Percentiles rank a stretch among this genome's conserved stretches.
These are phyloP conservation scores for Teunomyces panamensis DNA, from an alignment of 805 yeast genomes.

Conservation along the genomic window DNA sequence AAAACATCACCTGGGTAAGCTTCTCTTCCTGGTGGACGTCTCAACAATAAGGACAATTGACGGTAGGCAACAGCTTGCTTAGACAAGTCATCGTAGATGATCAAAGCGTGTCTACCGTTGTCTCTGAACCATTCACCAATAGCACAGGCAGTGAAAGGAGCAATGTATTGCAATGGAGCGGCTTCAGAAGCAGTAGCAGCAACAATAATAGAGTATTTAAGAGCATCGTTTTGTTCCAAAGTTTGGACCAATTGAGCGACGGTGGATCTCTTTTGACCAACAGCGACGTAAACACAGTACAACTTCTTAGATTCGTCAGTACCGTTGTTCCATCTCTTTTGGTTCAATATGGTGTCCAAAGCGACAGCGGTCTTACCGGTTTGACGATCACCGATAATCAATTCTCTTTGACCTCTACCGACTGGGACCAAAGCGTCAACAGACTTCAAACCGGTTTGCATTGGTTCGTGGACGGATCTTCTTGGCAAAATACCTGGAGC, in stretches of 20 bases:
- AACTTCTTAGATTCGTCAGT: slow-evolving; percentile 94
- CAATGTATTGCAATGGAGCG: slow-evolving; percentile 99
- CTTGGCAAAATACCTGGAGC: slow-evolving; percentile 99
- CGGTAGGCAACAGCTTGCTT: slow-evolving; percentile 99
- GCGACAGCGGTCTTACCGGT: slow-evolving; percentile 99
- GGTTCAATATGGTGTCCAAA: slow-evolving; percentile 96
- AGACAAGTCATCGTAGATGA: slow-evolving; percentile 96
- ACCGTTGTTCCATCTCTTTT: slow-evolving; percentile 98
- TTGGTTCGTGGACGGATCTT: slow-evolving; percentile 97
- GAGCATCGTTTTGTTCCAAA: slow-evolving; percentile 96
- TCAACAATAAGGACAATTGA: slow-evolving; percentile 94
- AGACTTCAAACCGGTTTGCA: slow-evolving; percentile 99
- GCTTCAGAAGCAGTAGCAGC: slow-evolving; percentile 99
- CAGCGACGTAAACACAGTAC: slow-evolving; percentile 99
- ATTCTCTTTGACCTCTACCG: slow-evolving; percentile 99
- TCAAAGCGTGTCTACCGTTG: slow-evolving; percentile 96
- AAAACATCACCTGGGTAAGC: slow-evolving; percentile 97
- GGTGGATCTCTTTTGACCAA: slow-evolving; percentile 99
- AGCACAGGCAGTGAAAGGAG: slow-evolving; percentile 99
- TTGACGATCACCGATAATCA: slow-evolving; percentile 99
- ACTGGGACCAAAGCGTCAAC: slow-evolving; percentile 99
- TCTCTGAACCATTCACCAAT: slow-evolving; percentile 99
- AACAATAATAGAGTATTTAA: slow-evolving; percentile 95
- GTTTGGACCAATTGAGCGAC: slow-evolving; percentile 99
- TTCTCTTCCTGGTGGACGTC: slow-evolving; percentile 97